Evolutionary conservation across 2,329 filamentous ascomycete genomes (phyloP).

Genomic region (Talaromyces amestolkiae): DNA sequence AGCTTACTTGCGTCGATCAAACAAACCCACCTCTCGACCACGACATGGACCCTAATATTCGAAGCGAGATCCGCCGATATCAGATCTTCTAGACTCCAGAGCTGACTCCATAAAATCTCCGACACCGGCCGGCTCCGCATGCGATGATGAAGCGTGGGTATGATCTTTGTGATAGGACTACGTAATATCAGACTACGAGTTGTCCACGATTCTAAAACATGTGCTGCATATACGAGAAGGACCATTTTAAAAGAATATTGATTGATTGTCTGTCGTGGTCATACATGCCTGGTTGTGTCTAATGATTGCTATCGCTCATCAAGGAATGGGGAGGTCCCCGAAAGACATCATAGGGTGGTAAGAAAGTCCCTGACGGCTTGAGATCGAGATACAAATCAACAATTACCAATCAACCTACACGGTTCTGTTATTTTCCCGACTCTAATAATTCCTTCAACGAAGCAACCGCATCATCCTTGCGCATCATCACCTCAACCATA

Average conservation of each 20-base stretch:
- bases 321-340: neutral
- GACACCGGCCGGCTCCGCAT: constrained; percentile 7
- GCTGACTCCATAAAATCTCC: neutral
- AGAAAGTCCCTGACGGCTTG: neutral
- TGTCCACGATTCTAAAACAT: neutral
- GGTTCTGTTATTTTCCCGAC: neutral
- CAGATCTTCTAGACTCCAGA: neutral
- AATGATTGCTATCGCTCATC: neutral
- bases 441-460: neutral
- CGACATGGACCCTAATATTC: neutral
- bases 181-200: neutral
- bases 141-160: neutral
- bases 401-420: neutral
- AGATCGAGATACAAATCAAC: neutral
- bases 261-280: neutral
- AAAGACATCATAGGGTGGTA: neutral
- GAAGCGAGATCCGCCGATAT: neutral
- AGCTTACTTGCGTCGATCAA: neutral
- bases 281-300: too few species aligned
- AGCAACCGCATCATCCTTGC: neutral
- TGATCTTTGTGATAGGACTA: neutral
- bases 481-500: neutral
- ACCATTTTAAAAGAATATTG: neutral
- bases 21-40: neutral
- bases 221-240: neutral